A percentile compares a stretch with the other conserved stretches of the same genome.
phyloP scores from a whole-genome alignment of 257 asterid genomes.

The Salvia splendens region DNA sequence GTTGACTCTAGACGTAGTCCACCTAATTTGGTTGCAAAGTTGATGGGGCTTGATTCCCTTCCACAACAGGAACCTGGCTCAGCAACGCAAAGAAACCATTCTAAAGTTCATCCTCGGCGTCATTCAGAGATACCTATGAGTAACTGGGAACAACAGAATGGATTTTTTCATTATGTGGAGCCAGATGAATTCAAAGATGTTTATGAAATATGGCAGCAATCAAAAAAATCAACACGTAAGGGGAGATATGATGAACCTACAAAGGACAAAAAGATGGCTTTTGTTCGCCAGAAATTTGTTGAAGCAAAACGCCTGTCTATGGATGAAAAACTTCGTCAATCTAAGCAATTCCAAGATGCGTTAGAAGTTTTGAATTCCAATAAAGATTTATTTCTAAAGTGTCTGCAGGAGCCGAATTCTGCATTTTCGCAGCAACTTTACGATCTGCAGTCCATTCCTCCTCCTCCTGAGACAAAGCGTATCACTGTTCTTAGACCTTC shows the following conservation, averaged over 20 bases:
- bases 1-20: conserved; percentile 55
- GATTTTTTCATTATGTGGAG: conserved; percentile 49
- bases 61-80: conserved; percentile 64
- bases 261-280: conserved; percentile 63
- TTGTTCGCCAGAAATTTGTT: conserved; percentile 86
- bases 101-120: conserved; percentile 55
- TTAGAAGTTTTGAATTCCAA: conserved; percentile 86
- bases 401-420: conserved; percentile 90
- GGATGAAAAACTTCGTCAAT: conserved; percentile 76
- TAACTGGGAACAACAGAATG: conserved; percentile 70
- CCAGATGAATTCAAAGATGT: conserved; percentile 64
- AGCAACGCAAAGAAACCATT: conserved; percentile 48
- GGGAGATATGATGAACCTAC: conserved; percentile 47
- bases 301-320: conserved; percentile 87
- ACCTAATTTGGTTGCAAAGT: conserved; percentile 85
- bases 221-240: conserved; percentile 54
- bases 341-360: conserved; percentile 87
- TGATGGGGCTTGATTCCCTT: conserved; percentile 97
- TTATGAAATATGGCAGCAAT: conserved; percentile 63
- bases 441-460: conserved; percentile 57
- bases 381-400: conserved; percentile 80
- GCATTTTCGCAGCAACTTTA: conserved; percentile 59
- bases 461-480: conserved; percentile 74
- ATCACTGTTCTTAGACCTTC: conserved; percentile 95
- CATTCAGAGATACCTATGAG: conserved; percentile 63